Base-by-base conservation (phyloP, 768 basidiomycete species). In the Tricholoma hemisulphureum region DNA sequence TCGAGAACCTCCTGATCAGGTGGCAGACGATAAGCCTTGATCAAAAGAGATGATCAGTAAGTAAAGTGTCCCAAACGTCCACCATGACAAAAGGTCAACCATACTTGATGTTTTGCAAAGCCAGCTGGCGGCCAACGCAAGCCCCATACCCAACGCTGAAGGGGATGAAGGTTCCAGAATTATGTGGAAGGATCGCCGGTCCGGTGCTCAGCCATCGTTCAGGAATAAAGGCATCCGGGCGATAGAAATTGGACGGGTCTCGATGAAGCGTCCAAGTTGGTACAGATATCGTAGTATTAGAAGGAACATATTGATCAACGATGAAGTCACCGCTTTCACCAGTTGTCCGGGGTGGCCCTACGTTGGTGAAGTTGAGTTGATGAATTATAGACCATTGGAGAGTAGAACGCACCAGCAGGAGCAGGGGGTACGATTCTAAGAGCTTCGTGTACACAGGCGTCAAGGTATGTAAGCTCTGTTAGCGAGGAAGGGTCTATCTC, bases 391-490 rank as follows among this genome's bases (percentile, higher is more conserved):
- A 13, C 20, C 9, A 32, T 20, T 20, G 9, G 3, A 18, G 18
- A 21, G n/a, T n/a, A 18, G 34, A 21, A 54, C 32, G 9, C 35
- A 66, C 67, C 67, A 20, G 60, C 61, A 37, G 67, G 53, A 10
- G 62, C 63, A 14, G 68, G 66, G 16, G 68, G 66, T 6, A 62
- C 58, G 16, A 67, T 37, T 10, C 67, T 57, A 13, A 69, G 58
- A n/a, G 63, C 56, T 52, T 69, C 67, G 53, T 69, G 67, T 10
- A 67, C 51, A 35, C 68, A 67, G 11, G 67, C 67, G 49, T 66
- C 66, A 14, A 69, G 67, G 24, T 62, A 67, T 4, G 66, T 61
- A 18, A 67, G 51, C 31, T 63, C 58, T 1, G 50, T 23, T 9
- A 66, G 35, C 4, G 45, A 56, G 14, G 23, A 34, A 24, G 45